Conservation (phyloP, 345 rosid genomes). For the Hypericum androsaemum region DNA sequence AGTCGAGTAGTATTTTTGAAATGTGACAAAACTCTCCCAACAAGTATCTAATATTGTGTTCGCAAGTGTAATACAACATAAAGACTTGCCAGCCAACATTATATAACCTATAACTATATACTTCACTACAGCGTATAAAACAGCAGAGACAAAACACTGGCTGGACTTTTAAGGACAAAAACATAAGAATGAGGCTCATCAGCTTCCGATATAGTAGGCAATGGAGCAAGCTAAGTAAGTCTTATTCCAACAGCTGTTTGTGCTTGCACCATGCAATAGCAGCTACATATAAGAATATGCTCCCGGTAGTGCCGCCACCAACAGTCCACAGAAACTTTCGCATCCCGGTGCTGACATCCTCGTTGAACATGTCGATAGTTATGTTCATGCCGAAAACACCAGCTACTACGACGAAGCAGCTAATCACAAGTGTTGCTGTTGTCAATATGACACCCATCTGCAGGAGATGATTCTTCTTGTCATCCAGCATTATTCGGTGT, state of each 20-base stretch:
- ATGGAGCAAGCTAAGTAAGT: too few relatives aligned
- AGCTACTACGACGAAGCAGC: conserved; percentile 41
- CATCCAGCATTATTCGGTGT: conserved; percentile 50
- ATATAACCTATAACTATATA: too few relatives aligned
- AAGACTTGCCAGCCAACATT: too few relatives aligned
- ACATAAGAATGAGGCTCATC: too few relatives aligned
- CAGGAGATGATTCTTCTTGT: conserved; percentile 39
- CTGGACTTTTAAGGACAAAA: too few relatives aligned
- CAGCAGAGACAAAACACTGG: too few relatives aligned
- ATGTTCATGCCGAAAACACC: conserved; percentile 82
- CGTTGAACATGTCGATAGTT: conserved; percentile 38
- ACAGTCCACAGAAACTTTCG: conserved; percentile 58
- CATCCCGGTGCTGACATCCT: conserved; percentile 16
- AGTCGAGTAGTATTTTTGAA: too few relatives aligned
- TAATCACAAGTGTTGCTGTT: conserved; percentile 16
- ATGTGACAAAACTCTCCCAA: too few relatives aligned
- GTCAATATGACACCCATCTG: conserved; percentile 47
- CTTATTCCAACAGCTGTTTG: conserved; percentile 60
- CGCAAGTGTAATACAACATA: too few relatives aligned
- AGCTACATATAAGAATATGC: conserved; percentile 49
- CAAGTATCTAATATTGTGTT: too few relatives aligned
- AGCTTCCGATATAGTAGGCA: too few relatives aligned
- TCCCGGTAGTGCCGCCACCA: conserved; percentile 53
- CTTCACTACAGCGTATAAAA: too few relatives aligned
- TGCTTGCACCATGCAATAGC: conserved; percentile 84